Base-by-base conservation (phyloP, 2,329 filamentous ascomycete genomes). In the Ilyonectria destructans region DNA sequence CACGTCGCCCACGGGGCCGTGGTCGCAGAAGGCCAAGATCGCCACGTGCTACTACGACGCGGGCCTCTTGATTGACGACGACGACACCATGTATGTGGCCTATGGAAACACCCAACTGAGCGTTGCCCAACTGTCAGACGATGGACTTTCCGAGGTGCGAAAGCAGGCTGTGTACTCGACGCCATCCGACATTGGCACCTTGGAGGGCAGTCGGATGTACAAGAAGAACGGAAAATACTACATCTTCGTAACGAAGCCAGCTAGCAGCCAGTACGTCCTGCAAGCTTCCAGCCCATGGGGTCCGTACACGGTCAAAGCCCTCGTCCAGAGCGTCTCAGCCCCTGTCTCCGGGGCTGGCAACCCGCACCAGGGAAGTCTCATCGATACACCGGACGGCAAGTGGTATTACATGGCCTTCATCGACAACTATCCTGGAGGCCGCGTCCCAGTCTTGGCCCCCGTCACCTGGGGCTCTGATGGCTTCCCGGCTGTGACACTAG, bases 401-500 rank as follows among this genome's bases (percentile, higher is more conserved):
- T 90, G 88, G 88, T 89, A 87, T 71, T 90, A 88, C 70, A 85
- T 89, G 77, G 83, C 85, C 0, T 90, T 90, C 71, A 76, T 84
- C 6, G 86, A 87, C 69, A 80, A 82, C 0, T 90, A 87, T 58
- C 88, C 89, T 0, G 84, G 81, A 2, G 89, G 88, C 0, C 82
- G 88, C n/a, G 84, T 88, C 10, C 88, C 88, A 0, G 85, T 88
- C 0, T 77, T 89, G 1, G 87, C 88, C 0, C 88, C 88, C 0
- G 82, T 80, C 0, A 89, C 83, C 79, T 83, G 80, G 3, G 68
- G 75, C 1, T 84, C 88, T 45, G 70, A 73, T 2, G 87, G 87
- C 1, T 90, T 81, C 77, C 87, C 87, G 0, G 61, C 73, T 8
- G 65, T 80, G 37, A 48, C 40, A 9, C 40, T 49, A n/a, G 12